Conservation (phyloP, 2,329 filamentous ascomycete species). For the Epichloe glyceriae region DNA sequence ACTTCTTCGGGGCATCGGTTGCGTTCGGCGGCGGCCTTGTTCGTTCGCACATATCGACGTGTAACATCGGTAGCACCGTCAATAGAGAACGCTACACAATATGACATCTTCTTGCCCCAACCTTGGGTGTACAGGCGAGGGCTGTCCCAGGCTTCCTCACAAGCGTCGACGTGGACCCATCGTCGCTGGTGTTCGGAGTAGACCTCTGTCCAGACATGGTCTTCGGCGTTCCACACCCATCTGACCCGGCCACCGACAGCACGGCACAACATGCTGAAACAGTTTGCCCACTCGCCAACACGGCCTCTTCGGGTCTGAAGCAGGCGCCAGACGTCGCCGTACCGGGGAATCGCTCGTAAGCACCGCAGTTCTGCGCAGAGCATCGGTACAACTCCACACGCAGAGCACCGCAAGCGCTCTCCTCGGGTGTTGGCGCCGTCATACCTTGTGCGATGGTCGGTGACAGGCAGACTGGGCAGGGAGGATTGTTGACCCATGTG, state of each 20-base stretch:
- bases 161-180: slow-evolving; percentile 95
- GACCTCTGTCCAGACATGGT: slow-evolving; percentile 95
- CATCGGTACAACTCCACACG: slow-evolving; percentile 87
- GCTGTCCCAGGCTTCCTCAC: slow-evolving; percentile 91
- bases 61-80: slow-evolving; percentile 64
- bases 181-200: slow-evolving; percentile 87
- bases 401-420: slow-evolving; percentile 75
- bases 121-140: slow-evolving; percentile 85
- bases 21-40: slow-evolving; percentile 59
- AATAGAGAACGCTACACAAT: slow-evolving; percentile 91
- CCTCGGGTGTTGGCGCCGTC: slow-evolving; percentile 75
- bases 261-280: slow-evolving; percentile 95
- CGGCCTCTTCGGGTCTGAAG: slow-evolving; percentile 77
- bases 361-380: slow-evolving; percentile 59
- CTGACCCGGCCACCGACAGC: slow-evolving; percentile 82
- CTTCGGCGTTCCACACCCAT: slow-evolving; percentile 98
- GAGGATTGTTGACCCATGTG: slow-evolving; percentile 90
- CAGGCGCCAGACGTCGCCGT: slow-evolving; percentile 88
- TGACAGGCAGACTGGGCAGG: slow-evolving; percentile 67
- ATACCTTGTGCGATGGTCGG: slow-evolving; percentile 75
- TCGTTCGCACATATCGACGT: slow-evolving; percentile 57
- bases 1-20: slow-evolving; percentile 79
- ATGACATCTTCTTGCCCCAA: slow-evolving; percentile 93
- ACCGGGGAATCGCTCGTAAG: slow-evolving; percentile 86
- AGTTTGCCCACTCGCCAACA: slow-evolving; percentile 94